Conservation (phyloP, 139 green algal species). For the Coccomyxa sp. region DNA sequence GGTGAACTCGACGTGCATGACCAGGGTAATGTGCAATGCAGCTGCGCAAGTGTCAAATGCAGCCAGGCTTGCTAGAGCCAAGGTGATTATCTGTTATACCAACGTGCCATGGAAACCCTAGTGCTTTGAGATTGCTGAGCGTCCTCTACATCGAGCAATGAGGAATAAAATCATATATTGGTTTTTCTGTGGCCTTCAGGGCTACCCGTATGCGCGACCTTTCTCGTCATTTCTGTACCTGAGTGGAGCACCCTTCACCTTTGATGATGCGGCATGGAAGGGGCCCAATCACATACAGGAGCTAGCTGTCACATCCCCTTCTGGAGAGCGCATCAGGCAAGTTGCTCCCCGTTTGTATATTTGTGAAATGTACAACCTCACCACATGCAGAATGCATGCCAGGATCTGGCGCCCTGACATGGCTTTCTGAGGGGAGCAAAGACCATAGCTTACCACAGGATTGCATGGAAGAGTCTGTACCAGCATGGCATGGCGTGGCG, state of each 20-base stretch:
- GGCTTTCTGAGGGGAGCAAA: neutral
- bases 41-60: too few species aligned
- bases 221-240: conserved; percentile 42
- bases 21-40: too few species aligned
- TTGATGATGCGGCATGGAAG: conserved; percentile 28
- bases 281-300: neutral
- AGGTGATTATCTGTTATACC: neutral
- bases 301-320: neutral
- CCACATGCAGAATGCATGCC: neutral
- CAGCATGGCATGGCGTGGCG: too few species aligned
- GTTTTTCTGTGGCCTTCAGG: neutral
- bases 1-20: too few species aligned
- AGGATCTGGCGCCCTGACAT: neutral
- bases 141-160: too few species aligned
- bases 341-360: neutral
- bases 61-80: neutral
- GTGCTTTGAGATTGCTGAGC: too few species aligned
- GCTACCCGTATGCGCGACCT: conserved; percentile 50
- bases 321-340: neutral
- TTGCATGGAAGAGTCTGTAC: neutral
- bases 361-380: neutral
- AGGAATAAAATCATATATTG: neutral
- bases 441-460: neutral
- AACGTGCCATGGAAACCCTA: neutral
- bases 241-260: conserved; percentile 22